Evolutionary conservation across 148 eudicot genomes (phyloP).

Genomic region (Nepenthes gracilis): DNA sequence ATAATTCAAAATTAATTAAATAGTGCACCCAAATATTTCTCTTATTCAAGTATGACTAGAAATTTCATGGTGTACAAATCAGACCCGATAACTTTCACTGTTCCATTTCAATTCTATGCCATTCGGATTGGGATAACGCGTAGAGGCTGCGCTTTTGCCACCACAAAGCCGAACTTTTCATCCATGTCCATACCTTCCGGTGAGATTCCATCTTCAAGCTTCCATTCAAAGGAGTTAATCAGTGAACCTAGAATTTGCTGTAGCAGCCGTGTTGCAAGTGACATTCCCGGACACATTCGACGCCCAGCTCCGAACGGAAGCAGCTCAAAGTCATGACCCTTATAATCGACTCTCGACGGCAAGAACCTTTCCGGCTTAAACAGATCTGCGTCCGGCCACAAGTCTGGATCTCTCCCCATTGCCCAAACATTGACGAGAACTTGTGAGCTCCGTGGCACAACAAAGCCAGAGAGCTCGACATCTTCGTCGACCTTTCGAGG

Average conservation of each 20-base stretch:
- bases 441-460: neutral
- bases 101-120: neutral
- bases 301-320: conserved; percentile 1
- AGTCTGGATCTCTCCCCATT: neutral
- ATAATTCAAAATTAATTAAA: too few species aligned
- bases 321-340: conserved; percentile 3
- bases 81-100: too few species aligned
- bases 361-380: neutral
- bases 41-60: too few species aligned
- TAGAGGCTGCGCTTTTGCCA: conserved; percentile 1
- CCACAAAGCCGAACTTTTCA: neutral
- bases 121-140: neutral
- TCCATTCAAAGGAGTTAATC: neutral
- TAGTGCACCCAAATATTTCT: too few species aligned
- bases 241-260: neutral
- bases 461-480: neutral
- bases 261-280: neutral
- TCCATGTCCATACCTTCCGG: neutral
- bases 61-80: too few species aligned
- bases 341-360: neutral
- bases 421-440: conserved; percentile 6
- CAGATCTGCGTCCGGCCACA: neutral
- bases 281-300: neutral
- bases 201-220: neutral
- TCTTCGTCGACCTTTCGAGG: neutral